Base-by-base conservation (phyloP, 2,329 filamentous ascomycete species). In the Tolypocladium nubicola region DNA sequence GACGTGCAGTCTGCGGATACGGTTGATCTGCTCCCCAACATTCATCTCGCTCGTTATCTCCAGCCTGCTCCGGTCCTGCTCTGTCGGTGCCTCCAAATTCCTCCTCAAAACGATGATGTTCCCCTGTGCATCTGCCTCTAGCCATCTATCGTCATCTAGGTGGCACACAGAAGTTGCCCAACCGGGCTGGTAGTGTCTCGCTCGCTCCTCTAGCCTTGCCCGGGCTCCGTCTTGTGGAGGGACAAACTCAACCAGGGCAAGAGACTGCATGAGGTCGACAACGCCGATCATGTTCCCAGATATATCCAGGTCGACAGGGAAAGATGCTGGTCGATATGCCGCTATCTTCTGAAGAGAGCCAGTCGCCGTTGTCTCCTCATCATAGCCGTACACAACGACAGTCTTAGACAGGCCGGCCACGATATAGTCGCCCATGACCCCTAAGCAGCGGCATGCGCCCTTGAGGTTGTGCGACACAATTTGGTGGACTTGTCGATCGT, bases 1-100 rank as follows among this genome's bases (percentile, higher is more conserved):
- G 11, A 95, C 83, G 56, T 86, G 79, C 21, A 97, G 82, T 35
- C 83, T 83, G 26, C 87, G 82, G 57, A 97, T 96, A 38, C 85
- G 82, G 68, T 99, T 99, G 57, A 97, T 90, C 82, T 94, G 90
- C 70, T 99, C 93, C 1, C 94, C 92, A 11, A 99, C 77, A 50
- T 87, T 85, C 61, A 97, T 84, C 71, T 97, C 92, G 59, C 88
- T 87, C 1, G 84, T 89, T 6, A 91, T 78, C 47, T 89, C 81
- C 62, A 97, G 74, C 35, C 84, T 79, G 54, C 80, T 80, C 59
- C 80, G 82, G 64, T 96, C 90, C 55, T 94, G 86, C 1, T 82
- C 79, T 0, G 86, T 90, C 1, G 90, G 85, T 0, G 88, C 90
- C 2, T 85, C 79, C 2, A 76, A 66, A 63, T 97, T 92, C 41